Evolutionary conservation across 106 monocot genomes (phyloP).

Genomic region (Dioscorea dumetorum): DNA sequence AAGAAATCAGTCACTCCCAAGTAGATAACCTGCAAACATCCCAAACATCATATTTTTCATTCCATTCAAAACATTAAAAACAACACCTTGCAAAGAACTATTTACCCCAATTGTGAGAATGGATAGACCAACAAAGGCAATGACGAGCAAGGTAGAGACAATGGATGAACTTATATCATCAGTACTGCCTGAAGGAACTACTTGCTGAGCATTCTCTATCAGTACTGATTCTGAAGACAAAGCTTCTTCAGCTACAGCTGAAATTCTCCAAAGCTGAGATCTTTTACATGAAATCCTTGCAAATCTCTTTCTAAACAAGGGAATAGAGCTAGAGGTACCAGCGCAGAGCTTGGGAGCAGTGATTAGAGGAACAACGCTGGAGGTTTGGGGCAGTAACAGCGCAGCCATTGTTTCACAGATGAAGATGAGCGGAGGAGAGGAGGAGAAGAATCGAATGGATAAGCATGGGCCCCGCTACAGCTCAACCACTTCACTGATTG

Average conservation of each 20-base stretch:
- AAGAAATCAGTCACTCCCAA: slow-evolving; percentile 74
- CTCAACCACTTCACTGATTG: not conserved
- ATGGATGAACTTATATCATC: slow-evolving; percentile 16
- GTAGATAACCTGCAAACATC: slow-evolving; percentile 55
- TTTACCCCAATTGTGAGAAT: slow-evolving; percentile 51
- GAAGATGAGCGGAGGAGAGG: not conserved
- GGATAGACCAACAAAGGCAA: slow-evolving; percentile 42
- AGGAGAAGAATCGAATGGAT: not conserved
- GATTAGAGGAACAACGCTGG: not conserved
- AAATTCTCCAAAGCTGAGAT: slow-evolving; percentile 1
- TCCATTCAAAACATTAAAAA: not conserved
- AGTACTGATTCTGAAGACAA: slow-evolving; percentile 11
- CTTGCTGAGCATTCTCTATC: slow-evolving; percentile 21
- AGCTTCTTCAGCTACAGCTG: slow-evolving; percentile 13
- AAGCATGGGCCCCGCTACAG: not conserved
- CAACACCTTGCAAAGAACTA: not conserved
- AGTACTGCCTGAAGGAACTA: slow-evolving; percentile 13
- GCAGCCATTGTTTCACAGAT: not conserved
- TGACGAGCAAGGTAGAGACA: slow-evolving; percentile 25
- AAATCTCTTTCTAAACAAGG: not conserved
- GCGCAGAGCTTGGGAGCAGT: not conserved
- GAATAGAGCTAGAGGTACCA: not conserved
- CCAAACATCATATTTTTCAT: not conserved
- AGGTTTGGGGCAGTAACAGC: no score
- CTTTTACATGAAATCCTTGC: slow-evolving; percentile 5